These are phyloP conservation scores for Phytopythium helicoides DNA, from an alignment of 352 stramenopile genomes.

Conservation along the genomic window DNA sequence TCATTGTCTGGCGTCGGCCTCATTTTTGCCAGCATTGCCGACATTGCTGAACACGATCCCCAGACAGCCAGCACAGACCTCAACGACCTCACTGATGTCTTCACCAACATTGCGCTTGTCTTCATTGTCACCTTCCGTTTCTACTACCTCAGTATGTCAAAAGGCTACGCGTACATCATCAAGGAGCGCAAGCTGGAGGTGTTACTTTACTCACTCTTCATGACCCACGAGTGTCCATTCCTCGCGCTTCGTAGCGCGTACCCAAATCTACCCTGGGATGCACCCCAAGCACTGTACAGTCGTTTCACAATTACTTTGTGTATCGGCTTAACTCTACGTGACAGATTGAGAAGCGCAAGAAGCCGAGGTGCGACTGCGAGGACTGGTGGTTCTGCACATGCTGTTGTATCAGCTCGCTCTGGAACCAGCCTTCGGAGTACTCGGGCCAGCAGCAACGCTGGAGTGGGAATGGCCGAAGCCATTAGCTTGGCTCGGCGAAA, in stretches of 20 bases:
- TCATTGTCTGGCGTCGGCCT: conserved; percentile 12
- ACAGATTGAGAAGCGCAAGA: not conserved
- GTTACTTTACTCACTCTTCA: conserved; percentile 9
- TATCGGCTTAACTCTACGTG: conserved; percentile 8
- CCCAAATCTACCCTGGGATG: conserved; percentile 5
- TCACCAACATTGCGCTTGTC: conserved; percentile 2
- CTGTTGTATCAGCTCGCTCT: not conserved
- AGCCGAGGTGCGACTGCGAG: not conserved
- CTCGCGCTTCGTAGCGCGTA: not conserved
- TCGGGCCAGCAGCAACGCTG: not conserved
- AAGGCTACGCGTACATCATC: conserved; percentile 4
- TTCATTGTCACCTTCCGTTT: conserved; percentile 17
- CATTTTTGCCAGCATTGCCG: conserved; percentile 12
- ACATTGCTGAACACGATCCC: not conserved
- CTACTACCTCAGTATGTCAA: conserved; percentile 17
- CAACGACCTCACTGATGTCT: conserved; percentile 14
- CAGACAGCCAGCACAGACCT: conserved; percentile 23
- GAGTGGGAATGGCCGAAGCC: not conserved
- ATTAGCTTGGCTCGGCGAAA: not conserved
- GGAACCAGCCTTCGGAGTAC: not conserved
- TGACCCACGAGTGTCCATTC: conserved; percentile 13
- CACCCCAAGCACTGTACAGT: conserved; percentile 11
- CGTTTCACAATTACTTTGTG: conserved; percentile 13
- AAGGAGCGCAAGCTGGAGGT: conserved; percentile 11
- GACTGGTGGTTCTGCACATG: no score